Conservation (phyloP, 768 basidiomycete species). For the Candolleomyces eurysporus region DNA sequence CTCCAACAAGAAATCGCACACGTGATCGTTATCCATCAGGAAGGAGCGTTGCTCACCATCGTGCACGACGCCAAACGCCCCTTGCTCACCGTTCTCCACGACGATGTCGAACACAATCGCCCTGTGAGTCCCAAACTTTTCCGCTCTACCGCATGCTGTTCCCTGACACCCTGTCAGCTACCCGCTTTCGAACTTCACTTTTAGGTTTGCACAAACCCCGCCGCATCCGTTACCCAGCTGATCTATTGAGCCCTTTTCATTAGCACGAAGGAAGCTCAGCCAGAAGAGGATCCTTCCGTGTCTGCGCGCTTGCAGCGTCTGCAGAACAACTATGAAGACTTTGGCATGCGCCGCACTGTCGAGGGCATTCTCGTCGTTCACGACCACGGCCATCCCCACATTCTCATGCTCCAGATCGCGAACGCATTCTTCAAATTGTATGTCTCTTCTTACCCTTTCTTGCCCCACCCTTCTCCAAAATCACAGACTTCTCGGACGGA, state of each 20-base stretch:
- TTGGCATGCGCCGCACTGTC: conserved; percentile 94
- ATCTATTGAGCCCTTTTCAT: too few species aligned
- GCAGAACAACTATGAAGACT: conserved; percentile 95
- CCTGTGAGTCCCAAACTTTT: conserved; percentile 31
- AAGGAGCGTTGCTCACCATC: background rate
- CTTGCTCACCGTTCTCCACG: conserved; percentile 10
- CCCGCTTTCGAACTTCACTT: conserved; percentile 88
- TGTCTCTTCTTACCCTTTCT: conserved; percentile 25
- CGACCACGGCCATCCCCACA: conserved; percentile 96
- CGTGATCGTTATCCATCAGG: background rate
- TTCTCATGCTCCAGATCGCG: conserved; percentile 97
- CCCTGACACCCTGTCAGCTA: conserved; percentile 45
- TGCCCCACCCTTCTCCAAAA: background rate
- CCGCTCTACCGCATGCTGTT: background rate
- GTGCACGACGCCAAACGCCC: conserved; percentile 40
- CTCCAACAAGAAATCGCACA: background rate
- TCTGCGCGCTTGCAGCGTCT: conserved; percentile 91
- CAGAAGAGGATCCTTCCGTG: conserved; percentile 96
- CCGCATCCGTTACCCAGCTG: background rate
- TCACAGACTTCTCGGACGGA: background rate
- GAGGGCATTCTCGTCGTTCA: conserved; percentile 90
- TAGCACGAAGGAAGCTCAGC: conserved; percentile 94
- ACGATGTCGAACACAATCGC: conserved; percentile 55
- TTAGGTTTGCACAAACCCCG: conserved; percentile 52
- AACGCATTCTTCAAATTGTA: conserved; percentile 99